These are phyloP conservation scores for Hordeum pubiflorum DNA, from an alignment of 202 grass and related monocot species.

Conservation along the genomic window DNA sequence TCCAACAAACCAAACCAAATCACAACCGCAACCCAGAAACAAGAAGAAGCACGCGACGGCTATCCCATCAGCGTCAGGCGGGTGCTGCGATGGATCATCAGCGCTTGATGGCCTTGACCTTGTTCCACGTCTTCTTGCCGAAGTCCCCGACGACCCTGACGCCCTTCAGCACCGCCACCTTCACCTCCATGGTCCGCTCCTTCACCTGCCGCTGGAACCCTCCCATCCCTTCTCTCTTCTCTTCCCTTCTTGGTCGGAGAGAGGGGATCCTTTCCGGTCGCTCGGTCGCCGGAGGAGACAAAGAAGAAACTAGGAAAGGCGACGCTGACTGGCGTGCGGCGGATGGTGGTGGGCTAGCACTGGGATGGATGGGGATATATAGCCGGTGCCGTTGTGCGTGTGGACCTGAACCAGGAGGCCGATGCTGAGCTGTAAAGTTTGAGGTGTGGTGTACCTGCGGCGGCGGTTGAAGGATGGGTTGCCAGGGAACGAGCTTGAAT, in stretches of 20 bases:
- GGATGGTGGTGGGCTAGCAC: neutral
- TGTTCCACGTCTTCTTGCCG: slow-evolving; percentile 71
- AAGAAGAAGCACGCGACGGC: neutral
- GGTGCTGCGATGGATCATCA: neutral
- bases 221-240: slow-evolving; percentile 29
- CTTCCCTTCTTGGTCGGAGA: neutral
- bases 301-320: neutral
- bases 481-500: neutral
- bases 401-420: neutral
- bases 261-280: too few species aligned
- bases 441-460: slow-evolving; percentile 4
- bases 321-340: neutral
- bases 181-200: slow-evolving; percentile 59
- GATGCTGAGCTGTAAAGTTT: slow-evolving; percentile 29
- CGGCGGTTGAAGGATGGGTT: neutral
- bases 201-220: slow-evolving; percentile 59
- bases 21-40: neutral
- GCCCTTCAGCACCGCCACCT: slow-evolving; percentile 42
- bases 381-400: neutral
- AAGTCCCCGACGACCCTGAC: slow-evolving; percentile 57
- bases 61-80: neutral
- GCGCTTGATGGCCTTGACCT: slow-evolving; percentile 67
- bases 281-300: too few species aligned
- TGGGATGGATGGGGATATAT: neutral
- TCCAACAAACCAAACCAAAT: slow-evolving; percentile 1